Base-by-base conservation (phyloP, 2,329 filamentous ascomycete genomes). In the Fusarium oxysporum region DNA sequence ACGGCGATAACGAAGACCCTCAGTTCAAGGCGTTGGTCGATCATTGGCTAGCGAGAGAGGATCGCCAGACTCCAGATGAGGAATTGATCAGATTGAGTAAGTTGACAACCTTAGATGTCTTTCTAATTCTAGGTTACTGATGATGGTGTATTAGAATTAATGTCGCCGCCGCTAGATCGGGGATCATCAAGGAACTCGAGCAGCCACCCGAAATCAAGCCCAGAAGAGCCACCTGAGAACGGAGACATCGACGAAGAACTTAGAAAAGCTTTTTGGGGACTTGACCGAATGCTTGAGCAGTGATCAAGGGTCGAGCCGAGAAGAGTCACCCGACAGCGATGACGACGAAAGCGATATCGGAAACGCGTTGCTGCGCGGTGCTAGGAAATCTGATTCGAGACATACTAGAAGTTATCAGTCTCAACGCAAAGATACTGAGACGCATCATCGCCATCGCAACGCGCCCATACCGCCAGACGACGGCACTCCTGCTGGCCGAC, bases 391-490 rank as follows among this genome's bases (percentile, higher is more conserved):
- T 13, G 3, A n/a, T 12, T n/a, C 19, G 23, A 38, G 50, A 13
- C 19, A 28, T n/a, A 40, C 14, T 14, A 28, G 33, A 8, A n/a
- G 6, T 14, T 25, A 23, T 8, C 12, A 13, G 3, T 35, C 48
- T 6, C 48, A 21, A 17, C 8, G 14, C 10, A 2, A n/a, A 9
- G 25, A 5, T 2, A 30, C 13, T 2, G 13, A n/a, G 23, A 21
- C 5, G 4, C 6, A 8, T 21, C 7, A 6, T 16, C n/a, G 8
- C 16, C 12, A 12, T 8, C 10, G 3, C 10, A 25, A n/a, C 8
- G 3, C 1, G 6, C 11, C n/a, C 1, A 35, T 19, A n/a, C 4
- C n/a, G 14, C 12, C 2, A 14, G 30, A 3, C 2, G 9, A 35
- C 8, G 12, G 8, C 12, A 33, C 48, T 14, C 17, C 48, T 8